Conservation (phyloP, 371 early-diverging fungal genomes). For the Nematocida sp. region DNA sequence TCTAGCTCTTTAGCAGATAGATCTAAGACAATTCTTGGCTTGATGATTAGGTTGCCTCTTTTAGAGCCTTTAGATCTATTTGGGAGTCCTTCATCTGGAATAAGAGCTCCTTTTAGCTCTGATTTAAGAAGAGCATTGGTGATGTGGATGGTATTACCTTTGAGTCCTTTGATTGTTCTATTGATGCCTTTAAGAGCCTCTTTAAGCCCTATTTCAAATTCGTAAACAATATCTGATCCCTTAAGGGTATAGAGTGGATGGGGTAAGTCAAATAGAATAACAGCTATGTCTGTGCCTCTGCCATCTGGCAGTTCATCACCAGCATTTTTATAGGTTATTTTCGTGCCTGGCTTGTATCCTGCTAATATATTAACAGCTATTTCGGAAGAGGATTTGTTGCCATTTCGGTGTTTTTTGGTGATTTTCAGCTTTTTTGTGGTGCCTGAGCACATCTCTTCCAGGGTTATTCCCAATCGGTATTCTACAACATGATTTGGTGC, state of each 20-base stretch:
- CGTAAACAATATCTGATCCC: slow-evolving; percentile 79
- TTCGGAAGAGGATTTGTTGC: slow-evolving; percentile 67
- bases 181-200: slow-evolving; percentile 17
- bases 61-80: slow-evolving; percentile 8
- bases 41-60: slow-evolving; percentile 46
- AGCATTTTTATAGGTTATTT: slow-evolving; percentile 79
- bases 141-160: slow-evolving; percentile 9
- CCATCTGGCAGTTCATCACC: slow-evolving; percentile 80
- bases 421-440: slow-evolving; percentile 81
- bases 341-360: slow-evolving; percentile 94
- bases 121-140: slow-evolving; percentile 2
- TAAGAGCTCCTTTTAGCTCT: background rate
- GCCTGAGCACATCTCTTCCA: slow-evolving; percentile 86
- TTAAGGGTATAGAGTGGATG: slow-evolving; percentile 70
- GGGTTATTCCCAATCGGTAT: slow-evolving; percentile 58
- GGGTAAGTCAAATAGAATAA: slow-evolving; percentile 83
- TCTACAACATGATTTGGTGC: slow-evolving; percentile 21
- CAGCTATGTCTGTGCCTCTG: slow-evolving; percentile 75
- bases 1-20: background rate
- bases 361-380: slow-evolving; percentile 78
- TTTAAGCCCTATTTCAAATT: slow-evolving; percentile 68
- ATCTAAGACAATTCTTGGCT: slow-evolving; percentile 18
- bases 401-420: slow-evolving; percentile 65
- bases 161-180: slow-evolving; percentile 28
- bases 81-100: slow-evolving; percentile 47